Conservation (phyloP, 1,139 yeast species). For the Debaryomyces robertsiae region DNA sequence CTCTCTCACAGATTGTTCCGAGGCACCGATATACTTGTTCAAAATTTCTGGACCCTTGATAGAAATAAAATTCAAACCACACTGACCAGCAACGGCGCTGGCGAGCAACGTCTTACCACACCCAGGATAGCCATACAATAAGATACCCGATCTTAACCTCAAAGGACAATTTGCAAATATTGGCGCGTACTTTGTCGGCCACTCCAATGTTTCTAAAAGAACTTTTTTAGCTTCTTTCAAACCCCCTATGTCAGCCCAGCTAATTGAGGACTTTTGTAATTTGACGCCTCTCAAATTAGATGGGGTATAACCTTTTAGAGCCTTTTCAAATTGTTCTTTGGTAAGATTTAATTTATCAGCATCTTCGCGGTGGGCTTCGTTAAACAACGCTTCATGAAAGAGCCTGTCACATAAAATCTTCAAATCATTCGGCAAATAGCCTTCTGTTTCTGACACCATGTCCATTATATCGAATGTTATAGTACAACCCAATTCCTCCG, state of each 20-base stretch:
- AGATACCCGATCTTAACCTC: constrained; percentile 82
- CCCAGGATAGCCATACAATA: constrained; percentile 95
- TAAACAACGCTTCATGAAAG: constrained; percentile 62
- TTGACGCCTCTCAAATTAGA: constrained; percentile 85
- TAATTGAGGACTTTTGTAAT: constrained; percentile 71
- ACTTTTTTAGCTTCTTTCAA: constrained; percentile 72
- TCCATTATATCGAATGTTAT: constrained; percentile 62
- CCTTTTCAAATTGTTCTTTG: constrained; percentile 50
- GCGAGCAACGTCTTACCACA: constrained; percentile 96
- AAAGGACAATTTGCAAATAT: constrained; percentile 87
- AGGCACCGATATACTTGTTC: constrained; percentile 96
- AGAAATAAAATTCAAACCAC: constrained; percentile 91
- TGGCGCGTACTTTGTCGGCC: constrained; percentile 97
- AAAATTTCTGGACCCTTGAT: constrained; percentile 96
- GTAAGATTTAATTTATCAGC: constrained; percentile 17
- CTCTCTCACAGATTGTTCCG: constrained; percentile 93
- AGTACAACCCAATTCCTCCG: constrained; percentile 30
- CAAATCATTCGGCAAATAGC: constrained; percentile 83
- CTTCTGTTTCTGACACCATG: constrained; percentile 81
- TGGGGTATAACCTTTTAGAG: constrained; percentile 73
- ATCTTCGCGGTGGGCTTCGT: constrained; percentile 20
- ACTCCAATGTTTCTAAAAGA: constrained; percentile 84
- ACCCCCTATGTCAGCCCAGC: constrained; percentile 93
- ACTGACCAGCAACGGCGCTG: constrained; percentile 90
- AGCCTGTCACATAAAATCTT: constrained; percentile 73